These are phyloP conservation scores for Rhodotorula taiwanensis DNA, from an alignment of 768 basidiomycete genomes.

Conservation along the genomic window DNA sequence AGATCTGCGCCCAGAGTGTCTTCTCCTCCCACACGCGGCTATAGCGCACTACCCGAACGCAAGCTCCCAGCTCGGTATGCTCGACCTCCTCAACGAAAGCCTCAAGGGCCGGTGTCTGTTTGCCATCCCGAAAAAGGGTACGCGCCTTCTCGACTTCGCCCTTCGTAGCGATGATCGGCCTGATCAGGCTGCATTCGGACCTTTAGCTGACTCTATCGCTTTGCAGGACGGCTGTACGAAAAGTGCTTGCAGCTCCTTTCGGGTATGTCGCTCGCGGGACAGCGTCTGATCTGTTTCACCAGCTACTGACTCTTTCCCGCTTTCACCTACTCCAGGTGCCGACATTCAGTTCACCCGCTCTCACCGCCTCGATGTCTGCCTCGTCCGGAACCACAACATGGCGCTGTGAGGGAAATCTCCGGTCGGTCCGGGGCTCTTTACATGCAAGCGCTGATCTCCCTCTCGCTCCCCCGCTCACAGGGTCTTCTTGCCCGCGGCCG, in stretches of 20 bases:
- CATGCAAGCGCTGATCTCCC: neutral
- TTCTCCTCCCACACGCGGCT: neutral
- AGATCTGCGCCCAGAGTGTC: neutral
- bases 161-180: too few species aligned
- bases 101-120: conserved; percentile 82
- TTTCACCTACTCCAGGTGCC: conserved; percentile 58
- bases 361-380: conserved; percentile 79
- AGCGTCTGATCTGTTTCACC: too few species aligned
- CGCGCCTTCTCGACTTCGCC: neutral
- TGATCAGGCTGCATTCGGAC: too few species aligned
- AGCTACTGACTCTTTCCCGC: conserved; percentile 3
- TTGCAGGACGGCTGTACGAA: conserved; percentile 73
- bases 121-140: conserved; percentile 97
- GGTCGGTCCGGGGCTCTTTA: too few species aligned
- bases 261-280: conserved; percentile 57
- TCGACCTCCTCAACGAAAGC: conserved; percentile 60
- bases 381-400: conserved; percentile 87
- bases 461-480: conserved; percentile 50
- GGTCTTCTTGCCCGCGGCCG: conserved; percentile 90
- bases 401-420: too few species aligned
- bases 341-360: conserved; percentile 90
- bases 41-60: neutral
- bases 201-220: neutral
- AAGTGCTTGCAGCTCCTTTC: conserved; percentile 78
- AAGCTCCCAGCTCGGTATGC: conserved; percentile 10